A percentile compares a stretch with the other conserved stretches of the same genome.
Conservation (phyloP, 306 rosid species). For the Spatholobus suberectus region DNA sequence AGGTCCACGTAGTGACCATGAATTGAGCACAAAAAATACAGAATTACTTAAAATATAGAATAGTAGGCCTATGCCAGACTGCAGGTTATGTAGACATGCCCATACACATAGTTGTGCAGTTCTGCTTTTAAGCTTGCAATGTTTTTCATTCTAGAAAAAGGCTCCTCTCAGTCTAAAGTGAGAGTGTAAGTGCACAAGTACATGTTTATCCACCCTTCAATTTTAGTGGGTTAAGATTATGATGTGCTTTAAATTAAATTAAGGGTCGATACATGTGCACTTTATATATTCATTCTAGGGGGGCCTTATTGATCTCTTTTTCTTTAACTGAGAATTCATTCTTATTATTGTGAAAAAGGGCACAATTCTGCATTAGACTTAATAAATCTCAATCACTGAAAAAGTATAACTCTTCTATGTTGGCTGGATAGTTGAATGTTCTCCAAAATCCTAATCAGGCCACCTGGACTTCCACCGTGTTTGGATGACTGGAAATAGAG, state of each 20-base stretch:
- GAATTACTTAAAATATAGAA: not conserved
- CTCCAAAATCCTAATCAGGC: not conserved
- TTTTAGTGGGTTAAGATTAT: not conserved
- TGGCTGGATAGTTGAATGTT: not conserved
- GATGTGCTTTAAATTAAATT: not conserved
- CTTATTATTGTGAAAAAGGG: not conserved
- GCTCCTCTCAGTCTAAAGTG: not conserved
- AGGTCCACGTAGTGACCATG: not conserved
- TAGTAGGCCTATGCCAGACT: not conserved
- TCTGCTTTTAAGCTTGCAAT: not conserved
- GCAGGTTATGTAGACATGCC: not conserved
- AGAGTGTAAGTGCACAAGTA: conserved; percentile 10
- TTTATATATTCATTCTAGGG: not conserved
- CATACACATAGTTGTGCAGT: not conserved
- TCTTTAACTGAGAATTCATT: not conserved
- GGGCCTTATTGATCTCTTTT: not conserved
- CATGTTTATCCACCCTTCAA: not conserved
- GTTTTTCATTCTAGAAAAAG: not conserved
- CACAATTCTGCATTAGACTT: not conserved
- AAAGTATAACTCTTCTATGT: not conserved
- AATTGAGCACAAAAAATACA: not conserved
- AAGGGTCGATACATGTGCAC: not conserved
- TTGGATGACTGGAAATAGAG: not conserved
- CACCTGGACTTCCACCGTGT: not conserved
- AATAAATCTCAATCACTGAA: not conserved